Base-by-base conservation (phyloP, 306 rosid genomes). In the Senna siamea region DNA sequence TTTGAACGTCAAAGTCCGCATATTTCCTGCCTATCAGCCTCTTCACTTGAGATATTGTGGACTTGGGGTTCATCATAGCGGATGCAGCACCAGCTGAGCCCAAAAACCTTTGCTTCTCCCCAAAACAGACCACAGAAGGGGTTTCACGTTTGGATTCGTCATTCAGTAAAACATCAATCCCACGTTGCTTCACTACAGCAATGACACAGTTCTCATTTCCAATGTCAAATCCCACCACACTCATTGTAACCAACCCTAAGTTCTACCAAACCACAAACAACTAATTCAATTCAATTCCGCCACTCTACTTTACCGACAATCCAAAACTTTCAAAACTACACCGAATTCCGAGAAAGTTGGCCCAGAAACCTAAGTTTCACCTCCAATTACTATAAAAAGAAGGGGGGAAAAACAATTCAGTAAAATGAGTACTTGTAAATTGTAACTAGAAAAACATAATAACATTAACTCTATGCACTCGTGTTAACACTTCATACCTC, bases 181-280 rank as follows among this genome's bases (percentile, higher is more conserved):
- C 99, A 5, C 98, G 87, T 61, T 90, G 95, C 87, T 83, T 95
- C 56, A 86, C 97, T 66, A 92, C 98, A 18, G 89, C 96, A 81
- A 86, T 85, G 38, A 92, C 99, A 78, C 99, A 95, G 72, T 92
- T 95, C 83, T 92, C 99, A 60, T 95, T 95, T 64, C 99, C 99
- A 79, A 95, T 78, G 83, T 95, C 99, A 86, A 92, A 88, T 41
- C 99, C 99, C 80, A 95, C 92, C 74, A 86, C 97, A 71, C 93
- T 92, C 99, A 92, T 89, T 73, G 74, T 74, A 28, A 66, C 79
- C 78, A 57, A 66, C 59, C 43, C 9, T 32, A 5, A 48, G 32
- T 60, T 66, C 32, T 57, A 47, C 57, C 26, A 72, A 70, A 53
- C 66, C 28, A 64, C 60, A 54, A 74, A 13, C 63, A 66, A 57